These are phyloP conservation scores for Pseudisothecium myosuroides DNA, from an alignment of 225 moss, liverwort and hornwort species.

Conservation along the genomic window DNA sequence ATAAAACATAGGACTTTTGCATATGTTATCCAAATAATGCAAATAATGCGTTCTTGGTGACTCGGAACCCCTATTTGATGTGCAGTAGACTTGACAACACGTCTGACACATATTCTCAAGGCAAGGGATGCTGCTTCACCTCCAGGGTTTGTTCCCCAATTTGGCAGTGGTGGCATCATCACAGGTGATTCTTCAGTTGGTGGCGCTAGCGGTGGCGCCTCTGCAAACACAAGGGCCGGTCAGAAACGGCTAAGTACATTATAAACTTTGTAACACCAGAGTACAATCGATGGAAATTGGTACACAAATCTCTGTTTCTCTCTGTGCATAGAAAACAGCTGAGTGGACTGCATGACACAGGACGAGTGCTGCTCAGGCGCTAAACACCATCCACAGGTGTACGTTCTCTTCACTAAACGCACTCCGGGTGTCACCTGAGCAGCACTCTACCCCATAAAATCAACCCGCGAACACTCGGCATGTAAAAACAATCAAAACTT, in stretches of 20 bases:
- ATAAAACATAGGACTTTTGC: background rate
- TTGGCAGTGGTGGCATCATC: constrained; percentile 29
- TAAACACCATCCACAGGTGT: background rate
- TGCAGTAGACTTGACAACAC: background rate
- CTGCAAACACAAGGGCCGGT: background rate
- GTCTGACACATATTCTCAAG: background rate
- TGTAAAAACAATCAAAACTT: background rate
- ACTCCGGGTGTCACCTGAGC: background rate
- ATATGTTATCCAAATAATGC: background rate
- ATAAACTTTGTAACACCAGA: background rate
- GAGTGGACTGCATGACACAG: background rate
- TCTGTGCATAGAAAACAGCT: background rate
- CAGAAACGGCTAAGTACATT: background rate
- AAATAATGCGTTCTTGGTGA: background rate
- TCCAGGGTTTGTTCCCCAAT: constrained; percentile 35
- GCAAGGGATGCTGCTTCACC: background rate
- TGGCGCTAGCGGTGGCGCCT: constrained; percentile 6
- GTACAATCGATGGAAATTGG: background rate
- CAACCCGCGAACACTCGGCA: background rate
- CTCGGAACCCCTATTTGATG: background rate
- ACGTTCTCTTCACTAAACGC: background rate
- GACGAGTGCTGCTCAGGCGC: background rate
- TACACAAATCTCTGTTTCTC: background rate
- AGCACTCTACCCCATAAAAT: background rate
- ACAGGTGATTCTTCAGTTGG: constrained; percentile 28